These are phyloP conservation scores for Flaveria brownii DNA, from an alignment of 129 eudicot species.

Conservation along the genomic window DNA sequence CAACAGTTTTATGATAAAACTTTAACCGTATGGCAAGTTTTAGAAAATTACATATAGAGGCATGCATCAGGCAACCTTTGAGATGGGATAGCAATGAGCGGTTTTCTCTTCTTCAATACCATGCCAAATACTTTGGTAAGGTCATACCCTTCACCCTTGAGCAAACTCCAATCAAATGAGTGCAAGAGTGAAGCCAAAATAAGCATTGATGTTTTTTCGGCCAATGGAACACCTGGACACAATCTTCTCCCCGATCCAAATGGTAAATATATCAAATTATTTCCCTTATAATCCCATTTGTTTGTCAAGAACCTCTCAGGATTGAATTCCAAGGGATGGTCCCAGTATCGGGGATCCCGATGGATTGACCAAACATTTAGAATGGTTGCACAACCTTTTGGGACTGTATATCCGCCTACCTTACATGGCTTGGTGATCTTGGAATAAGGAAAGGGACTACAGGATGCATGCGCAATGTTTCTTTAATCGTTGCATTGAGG, in stretches of 20 bases:
- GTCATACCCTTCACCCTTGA: slow-evolving; percentile 18
- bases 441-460: slow-evolving; percentile 13
- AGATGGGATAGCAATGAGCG: slow-evolving; percentile 23
- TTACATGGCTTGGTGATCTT: slow-evolving; percentile 21
- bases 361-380: slow-evolving; percentile 25
- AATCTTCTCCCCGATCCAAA: slow-evolving; percentile 23
- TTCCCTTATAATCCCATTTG: slow-evolving; percentile 22
- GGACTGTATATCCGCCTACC: slow-evolving; percentile 18
- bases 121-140: slow-evolving; percentile 1
- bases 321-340: slow-evolving; percentile 15
- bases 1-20: too few relatives aligned
- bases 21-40: background rate
- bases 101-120: slow-evolving; percentile 10
- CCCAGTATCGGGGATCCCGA: slow-evolving; percentile 24
- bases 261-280: slow-evolving; percentile 11
- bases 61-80: slow-evolving; percentile 13
- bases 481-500: slow-evolving; percentile 22
- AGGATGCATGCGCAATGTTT: slow-evolving; percentile 21
- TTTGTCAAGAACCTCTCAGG: slow-evolving; percentile 18
- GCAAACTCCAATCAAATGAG: slow-evolving; percentile 23
- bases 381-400: slow-evolving; percentile 14
- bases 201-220: slow-evolving; percentile 7
- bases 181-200: slow-evolving; percentile 25
- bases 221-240: slow-evolving; percentile 17
- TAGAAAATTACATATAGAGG: slow-evolving; percentile 19